Evolutionary conservation across 495 filamentous ascomycete species (phyloP), one percentile per base, ranked within the genome.

Genomic region (Aspergillus diversus): DNA sequence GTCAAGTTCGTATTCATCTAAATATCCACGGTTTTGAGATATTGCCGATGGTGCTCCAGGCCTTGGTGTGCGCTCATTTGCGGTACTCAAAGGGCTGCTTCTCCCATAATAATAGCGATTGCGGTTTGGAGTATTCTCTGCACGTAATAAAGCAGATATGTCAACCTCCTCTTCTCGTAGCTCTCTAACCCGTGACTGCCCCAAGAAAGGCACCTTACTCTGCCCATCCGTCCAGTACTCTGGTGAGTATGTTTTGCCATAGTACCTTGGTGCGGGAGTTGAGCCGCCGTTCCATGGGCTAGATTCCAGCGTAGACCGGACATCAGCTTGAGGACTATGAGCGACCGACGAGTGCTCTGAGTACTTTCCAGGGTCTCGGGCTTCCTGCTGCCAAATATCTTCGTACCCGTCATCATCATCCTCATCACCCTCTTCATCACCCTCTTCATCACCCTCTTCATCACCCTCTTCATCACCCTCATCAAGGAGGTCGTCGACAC

Each of bases 331-430:
- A 17, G 62, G 17, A 15, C 58, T 49, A 21, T 64, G 42, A 33
- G 27, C 46, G 33, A 57, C 33, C 27, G 65, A 63, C 34, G 57
- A 71, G 5, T 64, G 69, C 37, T 71, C 64, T 6, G 74, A 73
- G 27, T 73, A 32, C 15, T 71, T 59, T 27, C 72, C 75, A 54
- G 73, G 67, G 33, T 77, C 74, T 11, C 71, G 69, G 33, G 79
- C 79, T 62, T 81, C 77, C 64, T 73, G 70, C 61, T 80, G 79
- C 79, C 79, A 81, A 27, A 80, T 80, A 55, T 81, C 77, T 61
- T 73, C 76, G 55, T 73, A 75, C 1, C 68, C 77, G 21, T 27
- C 21, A 53, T 75, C 76, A 13, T 71, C 73, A 5, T 75, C 73
- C 12, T 73, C 75, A 34, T 12, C 33, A 55, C 37, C 52, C 12